Conservation (phyloP, 352 stramenopile genomes). For the Pythium sukuiense region DNA sequence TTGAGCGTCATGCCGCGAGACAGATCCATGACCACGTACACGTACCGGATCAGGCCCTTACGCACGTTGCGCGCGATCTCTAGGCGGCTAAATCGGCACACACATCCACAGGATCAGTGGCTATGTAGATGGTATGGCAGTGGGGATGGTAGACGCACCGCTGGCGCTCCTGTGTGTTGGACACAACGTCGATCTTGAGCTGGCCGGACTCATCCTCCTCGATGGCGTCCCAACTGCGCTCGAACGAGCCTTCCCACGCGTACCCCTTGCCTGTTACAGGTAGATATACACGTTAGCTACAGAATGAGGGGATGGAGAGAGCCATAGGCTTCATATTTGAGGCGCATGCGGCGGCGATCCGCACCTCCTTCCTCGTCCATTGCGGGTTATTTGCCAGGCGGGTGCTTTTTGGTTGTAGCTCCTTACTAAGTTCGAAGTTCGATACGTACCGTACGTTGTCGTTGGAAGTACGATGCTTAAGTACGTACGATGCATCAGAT, state of each 20-base stretch:
- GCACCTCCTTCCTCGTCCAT: conserved; percentile 30
- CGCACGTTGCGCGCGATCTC: conserved; percentile 85
- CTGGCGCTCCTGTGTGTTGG: conserved; percentile 70
- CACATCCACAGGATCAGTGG: background rate
- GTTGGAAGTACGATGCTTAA: background rate
- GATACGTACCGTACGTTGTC: background rate
- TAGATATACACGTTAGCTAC: conserved; percentile 9
- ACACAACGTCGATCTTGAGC: conserved; percentile 70
- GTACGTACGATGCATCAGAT: background rate
- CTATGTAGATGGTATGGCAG: background rate
- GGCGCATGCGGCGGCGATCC: background rate
- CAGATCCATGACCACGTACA: conserved; percentile 84
- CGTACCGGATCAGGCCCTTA: conserved; percentile 85
- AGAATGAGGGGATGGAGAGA: background rate
- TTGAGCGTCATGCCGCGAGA: conserved; percentile 86
- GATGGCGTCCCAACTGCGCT: conserved; percentile 86
- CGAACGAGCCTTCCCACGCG: conserved; percentile 80
- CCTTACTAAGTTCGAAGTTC: background rate
- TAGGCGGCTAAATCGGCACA: conserved; percentile 38
- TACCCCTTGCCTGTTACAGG: conserved; percentile 49
- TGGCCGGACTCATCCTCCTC: conserved; percentile 82
- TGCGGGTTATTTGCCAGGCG: conserved; percentile 1
- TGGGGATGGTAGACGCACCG: conserved; percentile 36
- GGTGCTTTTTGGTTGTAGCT: background rate
- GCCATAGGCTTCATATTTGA: background rate